Evolutionary conservation across 2,329 filamentous ascomycete genomes (phyloP).

Genomic region (Sclerotinia subarctica): DNA sequence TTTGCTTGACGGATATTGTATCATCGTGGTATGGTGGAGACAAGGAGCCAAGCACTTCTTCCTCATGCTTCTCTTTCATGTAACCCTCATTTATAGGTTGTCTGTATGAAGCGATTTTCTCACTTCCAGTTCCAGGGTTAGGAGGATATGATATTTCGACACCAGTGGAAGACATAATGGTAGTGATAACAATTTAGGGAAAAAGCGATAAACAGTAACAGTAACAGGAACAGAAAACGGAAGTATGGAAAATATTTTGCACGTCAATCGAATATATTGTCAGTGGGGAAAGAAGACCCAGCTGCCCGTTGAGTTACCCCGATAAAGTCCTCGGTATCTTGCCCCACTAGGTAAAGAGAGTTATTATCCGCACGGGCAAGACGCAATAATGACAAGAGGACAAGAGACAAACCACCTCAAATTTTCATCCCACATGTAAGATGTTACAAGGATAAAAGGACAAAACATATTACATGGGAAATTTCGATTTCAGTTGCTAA

Average conservation of each 20-base stretch:
- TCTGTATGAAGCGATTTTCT: conserved; percentile 24
- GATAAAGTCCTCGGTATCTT: not conserved
- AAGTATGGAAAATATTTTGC: not conserved
- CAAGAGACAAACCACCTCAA: too few species aligned
- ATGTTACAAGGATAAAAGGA: too few species aligned
- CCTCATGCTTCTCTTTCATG: conserved; percentile 26
- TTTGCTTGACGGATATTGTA: conserved; percentile 17
- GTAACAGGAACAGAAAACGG: not conserved
- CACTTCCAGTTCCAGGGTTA: conserved; percentile 12
- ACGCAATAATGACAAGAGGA: too few species aligned
- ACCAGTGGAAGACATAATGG: conserved; percentile 29
- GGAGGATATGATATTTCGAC: conserved; percentile 26
- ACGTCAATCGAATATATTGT: not conserved
- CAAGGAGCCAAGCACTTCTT: conserved; percentile 24
- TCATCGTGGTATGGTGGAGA: conserved; percentile 22
- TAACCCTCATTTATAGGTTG: conserved; percentile 20
- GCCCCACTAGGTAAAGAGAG: not conserved
- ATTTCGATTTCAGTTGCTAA: too few species aligned
- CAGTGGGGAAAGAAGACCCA: not conserved
- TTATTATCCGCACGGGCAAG: too few species aligned
- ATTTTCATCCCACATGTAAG: too few species aligned
- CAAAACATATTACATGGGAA: too few species aligned
- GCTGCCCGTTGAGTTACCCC: not conserved
- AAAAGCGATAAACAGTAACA: not conserved
- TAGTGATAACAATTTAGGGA: not conserved